A percentile compares a stretch with the other conserved stretches of the same genome.
phyloP scores from a whole-genome alignment of 108 stramenopile genomes.

The Pseudonitzschia multistriata region DNA sequence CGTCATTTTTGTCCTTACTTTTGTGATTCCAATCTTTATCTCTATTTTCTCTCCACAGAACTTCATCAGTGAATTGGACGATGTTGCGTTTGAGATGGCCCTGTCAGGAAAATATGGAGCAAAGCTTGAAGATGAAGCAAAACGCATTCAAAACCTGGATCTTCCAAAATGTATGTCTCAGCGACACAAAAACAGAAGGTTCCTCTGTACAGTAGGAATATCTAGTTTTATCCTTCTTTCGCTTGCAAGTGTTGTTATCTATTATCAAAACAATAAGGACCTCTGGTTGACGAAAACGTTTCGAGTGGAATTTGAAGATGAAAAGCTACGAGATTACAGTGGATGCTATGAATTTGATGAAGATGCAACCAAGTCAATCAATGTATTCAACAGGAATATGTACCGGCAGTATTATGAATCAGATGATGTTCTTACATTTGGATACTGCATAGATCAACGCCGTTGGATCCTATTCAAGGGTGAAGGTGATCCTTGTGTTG shows the following conservation, averaged over 20 bases:
- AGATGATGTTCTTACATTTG: neutral
- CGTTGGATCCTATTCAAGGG: neutral
- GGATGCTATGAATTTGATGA: neutral
- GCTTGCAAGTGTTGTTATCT: neutral
- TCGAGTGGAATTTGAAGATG: neutral
- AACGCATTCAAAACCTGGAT: neutral
- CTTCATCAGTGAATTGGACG: neutral
- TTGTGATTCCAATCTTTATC: too few species aligned
- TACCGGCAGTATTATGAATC: neutral
- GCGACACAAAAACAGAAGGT: neutral
- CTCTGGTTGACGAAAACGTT: neutral
- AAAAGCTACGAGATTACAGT: neutral
- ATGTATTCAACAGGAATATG: neutral
- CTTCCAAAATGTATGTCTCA: neutral
- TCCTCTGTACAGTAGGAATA: neutral
- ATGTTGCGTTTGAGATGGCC: neutral
- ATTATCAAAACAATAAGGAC: neutral
- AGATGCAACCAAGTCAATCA: neutral
- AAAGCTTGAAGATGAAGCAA: neutral
- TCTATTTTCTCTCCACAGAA: neutral
- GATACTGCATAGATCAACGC: neutral
- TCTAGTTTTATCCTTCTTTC: neutral
- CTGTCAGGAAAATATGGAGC: neutral
- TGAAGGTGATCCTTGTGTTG: neutral
- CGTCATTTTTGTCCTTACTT: too few species aligned